A percentile compares a stretch with the other conserved stretches of the same genome.
These are phyloP conservation scores for Hypoxylon sp. DNA, from an alignment of 2,329 filamentous ascomycete species.

Conservation along the genomic window DNA sequence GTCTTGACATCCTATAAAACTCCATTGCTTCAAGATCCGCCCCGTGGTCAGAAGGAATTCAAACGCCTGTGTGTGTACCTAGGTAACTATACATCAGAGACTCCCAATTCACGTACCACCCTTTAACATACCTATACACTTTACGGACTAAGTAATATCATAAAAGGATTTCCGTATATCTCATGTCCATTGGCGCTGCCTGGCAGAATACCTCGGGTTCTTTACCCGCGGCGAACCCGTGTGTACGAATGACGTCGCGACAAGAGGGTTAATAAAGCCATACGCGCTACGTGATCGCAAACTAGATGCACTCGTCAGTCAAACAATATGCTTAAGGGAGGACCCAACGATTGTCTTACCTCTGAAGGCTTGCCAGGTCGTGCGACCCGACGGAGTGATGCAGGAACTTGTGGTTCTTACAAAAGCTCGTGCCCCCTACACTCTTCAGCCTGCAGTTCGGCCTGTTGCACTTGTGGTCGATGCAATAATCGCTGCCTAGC, in stretches of 20 bases:
- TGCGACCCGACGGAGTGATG: slow-evolving; percentile 25
- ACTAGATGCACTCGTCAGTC: slow-evolving; percentile 24
- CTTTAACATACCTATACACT: slow-evolving; percentile 16
- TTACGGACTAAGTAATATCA: slow-evolving; percentile 5
- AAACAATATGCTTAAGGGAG: not conserved
- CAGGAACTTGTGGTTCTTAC: slow-evolving; percentile 37
- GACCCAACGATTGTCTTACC: slow-evolving; percentile 19
- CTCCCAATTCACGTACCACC: slow-evolving; percentile 10
- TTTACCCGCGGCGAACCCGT: slow-evolving; percentile 20
- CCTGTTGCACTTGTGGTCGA: slow-evolving; percentile 37
- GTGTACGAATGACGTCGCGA: slow-evolving; percentile 30
- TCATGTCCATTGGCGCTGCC: slow-evolving; percentile 30
- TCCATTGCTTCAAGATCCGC: not conserved
- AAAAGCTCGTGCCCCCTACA: slow-evolving; percentile 27
- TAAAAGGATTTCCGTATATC: too few species aligned
- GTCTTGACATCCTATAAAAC: not conserved
- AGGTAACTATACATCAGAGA: slow-evolving; percentile 3
- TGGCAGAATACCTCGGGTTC: slow-evolving; percentile 23
- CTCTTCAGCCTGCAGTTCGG: slow-evolving; percentile 39
- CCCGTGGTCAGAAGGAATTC: not conserved
- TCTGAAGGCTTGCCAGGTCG: slow-evolving; percentile 34
- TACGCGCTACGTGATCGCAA: slow-evolving; percentile 33
- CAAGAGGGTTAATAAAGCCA: slow-evolving; percentile 29
- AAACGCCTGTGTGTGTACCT: slow-evolving; percentile 4
- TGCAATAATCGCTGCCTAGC: slow-evolving; percentile 36